phyloP scores from a whole-genome alignment of 2,329 filamentous ascomycete species.

The Lecanicillium sp. region DNA sequence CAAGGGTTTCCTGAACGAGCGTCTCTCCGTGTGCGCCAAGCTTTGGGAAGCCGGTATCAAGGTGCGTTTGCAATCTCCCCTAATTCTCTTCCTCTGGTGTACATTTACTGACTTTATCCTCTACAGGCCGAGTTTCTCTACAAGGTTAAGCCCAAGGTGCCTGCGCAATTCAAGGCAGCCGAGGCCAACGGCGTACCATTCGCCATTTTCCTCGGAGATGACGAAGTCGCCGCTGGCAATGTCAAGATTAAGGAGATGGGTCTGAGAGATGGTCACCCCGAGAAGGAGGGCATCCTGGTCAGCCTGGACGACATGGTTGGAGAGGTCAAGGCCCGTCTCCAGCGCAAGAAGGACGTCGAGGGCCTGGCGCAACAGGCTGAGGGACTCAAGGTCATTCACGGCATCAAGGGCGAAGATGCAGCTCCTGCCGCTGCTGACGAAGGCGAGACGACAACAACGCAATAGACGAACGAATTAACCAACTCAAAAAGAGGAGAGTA shows the following conservation, averaged over 20 bases:
- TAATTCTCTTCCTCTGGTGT: neutral
- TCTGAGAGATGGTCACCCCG: constrained; percentile 71
- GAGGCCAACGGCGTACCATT: constrained; percentile 74
- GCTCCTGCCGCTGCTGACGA: constrained; percentile 6
- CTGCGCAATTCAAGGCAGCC: constrained; percentile 84
- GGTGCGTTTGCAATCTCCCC: constrained; percentile 30
- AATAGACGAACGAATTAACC: constrained; percentile 3
- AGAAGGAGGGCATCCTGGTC: constrained; percentile 81
- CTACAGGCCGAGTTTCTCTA: constrained; percentile 71
- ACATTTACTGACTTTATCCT: constrained; percentile 13
- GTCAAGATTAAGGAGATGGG: constrained; percentile 78
- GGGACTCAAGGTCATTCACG: constrained; percentile 38
- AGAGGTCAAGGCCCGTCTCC: constrained; percentile 48
- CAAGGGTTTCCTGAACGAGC: constrained; percentile 76
- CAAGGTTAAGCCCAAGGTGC: constrained; percentile 86
- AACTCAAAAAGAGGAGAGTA: neutral
- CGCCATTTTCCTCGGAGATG: constrained; percentile 83
- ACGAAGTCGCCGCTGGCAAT: constrained; percentile 76
- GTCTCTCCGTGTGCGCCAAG: constrained; percentile 68
- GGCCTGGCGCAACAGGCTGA: constrained; percentile 33
- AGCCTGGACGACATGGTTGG: constrained; percentile 53
- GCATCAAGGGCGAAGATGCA: constrained; percentile 33
- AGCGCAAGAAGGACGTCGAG: constrained; percentile 36
- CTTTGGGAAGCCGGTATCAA: constrained; percentile 88
- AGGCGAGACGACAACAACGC: constrained; percentile 6